Evolutionary conservation across 257 asterid species (phyloP).

Genomic region (Rhazya stricta): DNA sequence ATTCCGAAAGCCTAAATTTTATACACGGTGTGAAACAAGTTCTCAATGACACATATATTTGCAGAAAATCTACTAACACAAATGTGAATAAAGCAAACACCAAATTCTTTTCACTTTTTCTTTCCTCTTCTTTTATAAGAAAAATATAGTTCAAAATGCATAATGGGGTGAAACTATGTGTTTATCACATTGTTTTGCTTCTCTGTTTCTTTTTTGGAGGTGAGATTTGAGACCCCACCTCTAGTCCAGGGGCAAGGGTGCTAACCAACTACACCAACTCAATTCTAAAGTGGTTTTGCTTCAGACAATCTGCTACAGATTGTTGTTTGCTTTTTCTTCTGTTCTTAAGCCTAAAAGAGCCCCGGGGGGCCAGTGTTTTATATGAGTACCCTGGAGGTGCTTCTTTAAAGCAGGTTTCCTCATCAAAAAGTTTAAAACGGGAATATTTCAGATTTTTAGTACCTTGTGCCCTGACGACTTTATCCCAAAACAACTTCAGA

Average conservation of each 20-base stretch:
- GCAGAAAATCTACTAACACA: not conserved
- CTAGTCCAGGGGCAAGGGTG: no score
- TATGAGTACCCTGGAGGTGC: not conserved
- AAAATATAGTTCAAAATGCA: not conserved
- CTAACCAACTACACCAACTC: no score
- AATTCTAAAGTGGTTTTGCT: not conserved
- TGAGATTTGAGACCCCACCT: no score
- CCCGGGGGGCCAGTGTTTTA: not conserved
- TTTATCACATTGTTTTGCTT: no score
- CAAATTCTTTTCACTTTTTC: not conserved
- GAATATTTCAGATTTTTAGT: not conserved
- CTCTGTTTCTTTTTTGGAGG: no score
- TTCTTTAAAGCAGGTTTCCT: not conserved
- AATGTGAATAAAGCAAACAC: not conserved
- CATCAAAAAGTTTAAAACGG: not conserved
- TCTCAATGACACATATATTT: not conserved
- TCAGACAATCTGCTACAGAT: not conserved
- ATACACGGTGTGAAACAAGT: not conserved
- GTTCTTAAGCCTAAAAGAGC: not conserved
- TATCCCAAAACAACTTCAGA: not conserved
- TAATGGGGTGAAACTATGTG: not conserved
- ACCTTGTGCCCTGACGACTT: not conserved
- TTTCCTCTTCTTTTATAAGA: not conserved
- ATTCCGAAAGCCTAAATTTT: not conserved
- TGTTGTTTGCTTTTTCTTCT: not conserved